These are phyloP conservation scores for Musa acuminata DNA, from an alignment of 176 grass and related monocot species.

Conservation along the genomic window DNA sequence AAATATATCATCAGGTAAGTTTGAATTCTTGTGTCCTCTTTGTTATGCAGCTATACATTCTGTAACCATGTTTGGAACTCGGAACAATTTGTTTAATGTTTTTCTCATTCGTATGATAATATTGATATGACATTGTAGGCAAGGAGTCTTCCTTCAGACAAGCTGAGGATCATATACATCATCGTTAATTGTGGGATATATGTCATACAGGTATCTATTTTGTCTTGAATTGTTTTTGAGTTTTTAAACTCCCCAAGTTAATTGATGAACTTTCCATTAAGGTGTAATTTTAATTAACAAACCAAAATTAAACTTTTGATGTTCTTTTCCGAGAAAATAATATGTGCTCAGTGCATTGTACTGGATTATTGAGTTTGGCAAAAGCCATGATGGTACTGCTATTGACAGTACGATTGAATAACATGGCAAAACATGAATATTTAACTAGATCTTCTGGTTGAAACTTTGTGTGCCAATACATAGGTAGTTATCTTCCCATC, in stretches of 20 bases:
- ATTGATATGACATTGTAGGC: slow-evolving; percentile 24
- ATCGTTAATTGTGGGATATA: slow-evolving; percentile 53
- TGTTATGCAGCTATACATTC: not conserved
- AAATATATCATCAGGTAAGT: slow-evolving; percentile 90
- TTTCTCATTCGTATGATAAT: not conserved
- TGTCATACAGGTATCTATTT: slow-evolving; percentile 55
- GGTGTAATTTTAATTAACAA: too few relatives aligned
- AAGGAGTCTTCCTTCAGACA: slow-evolving; percentile 58
- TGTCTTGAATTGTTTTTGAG: not conserved
- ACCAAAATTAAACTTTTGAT: too few relatives aligned
- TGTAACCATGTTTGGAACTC: not conserved
- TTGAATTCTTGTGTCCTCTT: not conserved
- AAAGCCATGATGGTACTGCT: too few relatives aligned
- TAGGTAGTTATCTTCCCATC: too few relatives aligned
- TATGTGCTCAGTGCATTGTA: too few relatives aligned
- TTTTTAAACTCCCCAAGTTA: not conserved
- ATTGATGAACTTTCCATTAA: not conserved
- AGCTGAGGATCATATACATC: slow-evolving; percentile 59
- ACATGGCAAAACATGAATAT: too few relatives aligned
- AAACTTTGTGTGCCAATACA: too few relatives aligned
- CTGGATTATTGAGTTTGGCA: too few relatives aligned
- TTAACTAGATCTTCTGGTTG: too few relatives aligned
- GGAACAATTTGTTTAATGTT: slow-evolving; percentile 15
- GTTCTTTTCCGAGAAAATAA: too few relatives aligned
- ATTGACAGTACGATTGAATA: too few relatives aligned